A percentile compares a stretch with the other conserved stretches of the same genome.
phyloP scores from a whole-genome alignment of 306 rosid species.

The Cucumis hystrix region DNA sequence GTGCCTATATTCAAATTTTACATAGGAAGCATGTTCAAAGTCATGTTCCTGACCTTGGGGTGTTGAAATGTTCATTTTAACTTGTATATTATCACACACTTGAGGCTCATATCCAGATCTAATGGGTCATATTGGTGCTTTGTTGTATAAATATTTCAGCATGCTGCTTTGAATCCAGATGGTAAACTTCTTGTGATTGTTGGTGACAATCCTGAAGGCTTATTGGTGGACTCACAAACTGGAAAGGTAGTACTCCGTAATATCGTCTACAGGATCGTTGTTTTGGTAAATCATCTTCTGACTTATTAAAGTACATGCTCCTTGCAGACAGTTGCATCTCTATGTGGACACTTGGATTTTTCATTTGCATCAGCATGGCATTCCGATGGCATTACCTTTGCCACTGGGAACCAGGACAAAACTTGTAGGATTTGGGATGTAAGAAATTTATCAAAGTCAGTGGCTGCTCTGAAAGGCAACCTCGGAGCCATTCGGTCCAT shows the following conservation, averaged over 20 bases:
- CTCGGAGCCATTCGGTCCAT: slow-evolving; percentile 79
- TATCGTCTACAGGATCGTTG: background rate
- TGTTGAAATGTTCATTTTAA: background rate
- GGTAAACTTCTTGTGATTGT: slow-evolving; percentile 58
- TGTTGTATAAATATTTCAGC: slow-evolving; percentile 31
- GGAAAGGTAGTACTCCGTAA: slow-evolving; percentile 72
- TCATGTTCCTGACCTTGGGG: background rate
- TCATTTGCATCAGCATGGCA: slow-evolving; percentile 94
- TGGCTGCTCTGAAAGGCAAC: slow-evolving; percentile 73
- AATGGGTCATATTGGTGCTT: background rate
- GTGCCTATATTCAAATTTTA: background rate
- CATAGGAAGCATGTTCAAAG: background rate
- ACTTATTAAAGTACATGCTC: slow-evolving; percentile 14
- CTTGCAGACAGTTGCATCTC: slow-evolving; percentile 39
- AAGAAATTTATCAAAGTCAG: slow-evolving; percentile 64
- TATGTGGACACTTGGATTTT: slow-evolving; percentile 70
- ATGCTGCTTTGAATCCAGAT: slow-evolving; percentile 71
- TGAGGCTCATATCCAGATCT: background rate
- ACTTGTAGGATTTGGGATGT: slow-evolving; percentile 82
- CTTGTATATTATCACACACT: background rate
- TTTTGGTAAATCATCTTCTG: slow-evolving; percentile 1
- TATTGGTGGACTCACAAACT: slow-evolving; percentile 72
- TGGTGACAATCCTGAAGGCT: slow-evolving; percentile 78
- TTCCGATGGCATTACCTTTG: slow-evolving; percentile 55
- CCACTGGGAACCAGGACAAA: slow-evolving; percentile 92